These are phyloP conservation scores for Xylariales sp. DNA, from an alignment of 2,329 filamentous ascomycete species.

Conservation along the genomic window DNA sequence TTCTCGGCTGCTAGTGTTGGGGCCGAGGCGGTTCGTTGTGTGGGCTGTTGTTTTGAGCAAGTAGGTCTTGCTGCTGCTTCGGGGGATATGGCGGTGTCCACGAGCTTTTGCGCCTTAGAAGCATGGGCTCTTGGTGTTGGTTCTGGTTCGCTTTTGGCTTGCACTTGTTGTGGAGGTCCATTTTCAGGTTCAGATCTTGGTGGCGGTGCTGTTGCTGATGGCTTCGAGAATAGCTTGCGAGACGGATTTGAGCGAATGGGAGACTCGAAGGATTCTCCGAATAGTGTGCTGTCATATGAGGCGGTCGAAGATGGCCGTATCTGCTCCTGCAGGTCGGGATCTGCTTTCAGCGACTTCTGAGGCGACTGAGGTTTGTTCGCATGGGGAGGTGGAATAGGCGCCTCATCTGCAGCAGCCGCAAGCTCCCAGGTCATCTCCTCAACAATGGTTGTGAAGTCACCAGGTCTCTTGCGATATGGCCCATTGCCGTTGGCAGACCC, in stretches of 20 bases:
- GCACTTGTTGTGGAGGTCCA: not conserved
- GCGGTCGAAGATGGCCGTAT: constrained; percentile 9
- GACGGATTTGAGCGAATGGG: constrained; percentile 22
- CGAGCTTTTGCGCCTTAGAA: not conserved
- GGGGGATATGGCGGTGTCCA: not conserved
- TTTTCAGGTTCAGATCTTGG: constrained; percentile 10
- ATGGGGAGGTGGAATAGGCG: constrained; percentile 26
- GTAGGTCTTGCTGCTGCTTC: constrained; percentile 8
- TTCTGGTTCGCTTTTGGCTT: too few species aligned
- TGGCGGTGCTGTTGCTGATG: constrained; percentile 13
- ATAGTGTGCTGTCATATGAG: constrained; percentile 28
- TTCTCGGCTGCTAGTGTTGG: constrained; percentile 5
- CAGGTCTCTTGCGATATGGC: constrained; percentile 29
- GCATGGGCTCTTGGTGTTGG: too few species aligned
- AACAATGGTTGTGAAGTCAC: constrained; percentile 40
- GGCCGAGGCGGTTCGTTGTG: constrained; percentile 16
- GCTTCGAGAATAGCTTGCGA: constrained; percentile 26
- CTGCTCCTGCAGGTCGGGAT: constrained; percentile 11
- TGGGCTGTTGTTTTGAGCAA: constrained; percentile 11
- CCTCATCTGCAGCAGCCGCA: constrained; percentile 24
- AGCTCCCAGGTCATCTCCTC: constrained; percentile 45
- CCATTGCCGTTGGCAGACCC: constrained; percentile 25
- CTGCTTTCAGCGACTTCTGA: constrained; percentile 18
- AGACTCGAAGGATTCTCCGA: constrained; percentile 27
- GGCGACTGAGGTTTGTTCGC: constrained; percentile 26